phyloP scores from a whole-genome alignment of 139 green algal genomes.

The Chlorella sorokiniana region DNA sequence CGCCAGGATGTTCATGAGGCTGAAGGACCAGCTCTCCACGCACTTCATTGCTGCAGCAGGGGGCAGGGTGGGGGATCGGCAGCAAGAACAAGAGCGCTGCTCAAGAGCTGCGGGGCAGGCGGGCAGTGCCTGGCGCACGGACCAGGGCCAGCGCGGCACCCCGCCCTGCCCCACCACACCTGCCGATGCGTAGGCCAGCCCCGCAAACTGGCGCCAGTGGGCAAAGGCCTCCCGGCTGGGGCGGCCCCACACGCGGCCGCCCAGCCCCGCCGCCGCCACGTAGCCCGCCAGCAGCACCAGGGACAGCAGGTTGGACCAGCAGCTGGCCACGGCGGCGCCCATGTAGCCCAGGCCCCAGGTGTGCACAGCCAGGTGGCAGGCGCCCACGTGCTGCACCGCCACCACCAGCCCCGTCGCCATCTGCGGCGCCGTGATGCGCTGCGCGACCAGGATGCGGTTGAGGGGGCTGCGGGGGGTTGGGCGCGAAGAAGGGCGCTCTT shows the following conservation, averaged over 20 bases:
- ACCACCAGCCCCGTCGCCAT: slow-evolving; percentile 45
- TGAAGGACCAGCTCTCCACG: slow-evolving; percentile 46
- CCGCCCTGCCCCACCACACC: neutral
- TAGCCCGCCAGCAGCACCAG: slow-evolving; percentile 35
- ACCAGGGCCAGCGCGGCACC: neutral
- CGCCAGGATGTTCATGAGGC: slow-evolving; percentile 43
- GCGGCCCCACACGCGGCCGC: slow-evolving; percentile 34
- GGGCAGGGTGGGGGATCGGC: slow-evolving; percentile 29
- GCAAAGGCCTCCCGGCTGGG: slow-evolving; percentile 19
- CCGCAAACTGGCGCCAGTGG: neutral
- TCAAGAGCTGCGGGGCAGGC: neutral
- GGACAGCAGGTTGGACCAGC: slow-evolving; percentile 34
- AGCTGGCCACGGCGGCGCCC: slow-evolving; percentile 37
- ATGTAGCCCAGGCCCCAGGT: slow-evolving; percentile 37
- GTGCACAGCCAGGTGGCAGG: slow-evolving; percentile 46
- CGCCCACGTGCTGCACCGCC: slow-evolving; percentile 46
- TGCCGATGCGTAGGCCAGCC: slow-evolving; percentile 5
- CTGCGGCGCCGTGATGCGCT: slow-evolving; percentile 57
- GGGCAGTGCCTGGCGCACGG: neutral
- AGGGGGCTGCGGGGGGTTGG: slow-evolving; percentile 42
- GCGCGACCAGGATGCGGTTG: slow-evolving; percentile 54
- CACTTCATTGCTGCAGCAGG: slow-evolving; percentile 52
- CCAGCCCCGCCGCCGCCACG: slow-evolving; percentile 36
- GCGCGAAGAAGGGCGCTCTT: neutral
- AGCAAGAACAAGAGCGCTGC: slow-evolving; percentile 2